Evolutionary conservation across 1,139 yeast species (phyloP), one percentile per base, ranked within the genome.

Genomic region (Saccharomyces hybrid): DNA sequence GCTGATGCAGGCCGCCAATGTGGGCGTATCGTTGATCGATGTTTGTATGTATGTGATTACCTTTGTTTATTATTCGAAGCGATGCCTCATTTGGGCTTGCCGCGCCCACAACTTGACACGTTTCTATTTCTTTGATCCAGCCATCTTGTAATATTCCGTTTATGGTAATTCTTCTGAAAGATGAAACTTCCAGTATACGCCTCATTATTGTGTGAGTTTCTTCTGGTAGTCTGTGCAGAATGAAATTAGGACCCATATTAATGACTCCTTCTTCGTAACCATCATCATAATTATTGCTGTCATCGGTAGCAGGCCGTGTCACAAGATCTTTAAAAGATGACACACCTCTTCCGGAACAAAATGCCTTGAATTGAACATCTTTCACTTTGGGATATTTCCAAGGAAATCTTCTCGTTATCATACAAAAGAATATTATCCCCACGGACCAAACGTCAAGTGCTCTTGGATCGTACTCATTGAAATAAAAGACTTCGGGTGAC

Each of bases 391-490:
- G 97, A 5, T 86, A 86, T 67, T 88, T 88, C 98, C 98, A 91
- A 1, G 98, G 98, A 73, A 91, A 91, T 64, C 96, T 77, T 63
- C 90, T 85, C 61, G 91, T 74, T 28, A 91, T 81, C 96, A 90
- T 89, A 71, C 97, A 91, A 71, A 97, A 88, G 69, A 86, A 91
- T 42, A 91, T 89, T 50, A 91, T 89, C 1, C 96, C 97, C 55
- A 86, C 76, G 1, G 97, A 88, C 98, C 98, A 91, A 53, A 91
- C 76, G 71, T 91, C 98, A 9, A 89, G 95, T 0, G 91, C 88
- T 63, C 87, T 87, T 1, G 98, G 97, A 68, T 90, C 95, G 68
- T 90, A 91, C 28, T 84, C 80, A 50, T 81, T 78, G 56, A 78
- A 79, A 11, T 71, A 65, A 62, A 91, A 78, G 19, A 90, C 96